A percentile compares a stretch with the other conserved stretches of the same genome.
Conservation (phyloP, 1,284 basidiomycete species). For the Sphagnurus paluster region DNA sequence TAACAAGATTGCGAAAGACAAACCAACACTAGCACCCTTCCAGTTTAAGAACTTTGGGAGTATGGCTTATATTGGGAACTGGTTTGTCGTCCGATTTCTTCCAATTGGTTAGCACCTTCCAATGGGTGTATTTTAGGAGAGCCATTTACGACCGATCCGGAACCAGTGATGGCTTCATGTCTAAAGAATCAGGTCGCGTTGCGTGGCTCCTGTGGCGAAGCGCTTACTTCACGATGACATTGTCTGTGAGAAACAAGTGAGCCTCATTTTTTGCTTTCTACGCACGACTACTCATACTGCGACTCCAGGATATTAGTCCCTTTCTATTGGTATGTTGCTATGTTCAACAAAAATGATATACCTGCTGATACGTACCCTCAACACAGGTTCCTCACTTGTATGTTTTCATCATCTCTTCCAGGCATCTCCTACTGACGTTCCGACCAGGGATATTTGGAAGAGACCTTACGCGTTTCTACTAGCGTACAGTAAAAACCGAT, state of each 20-base stretch:
- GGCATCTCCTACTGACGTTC: conserved; percentile 7
- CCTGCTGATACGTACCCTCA: not conserved
- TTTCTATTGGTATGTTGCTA: conserved; percentile 13
- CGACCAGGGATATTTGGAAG: conserved; percentile 73
- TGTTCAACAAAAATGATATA: not conserved
- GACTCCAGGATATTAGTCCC: conserved; percentile 12
- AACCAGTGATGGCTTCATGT: conserved; percentile 53
- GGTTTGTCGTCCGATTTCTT: conserved; percentile 37
- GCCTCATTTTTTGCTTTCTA: conserved; percentile 20
- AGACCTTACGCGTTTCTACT: conserved; percentile 74
- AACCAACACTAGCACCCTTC: conserved; percentile 49
- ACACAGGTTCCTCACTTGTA: conserved; percentile 15
- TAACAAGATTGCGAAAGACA: conserved; percentile 56
- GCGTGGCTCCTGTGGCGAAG: conserved; percentile 84
- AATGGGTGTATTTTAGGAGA: conserved; percentile 49
- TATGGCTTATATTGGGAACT: conserved; percentile 81
- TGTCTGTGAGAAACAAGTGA: conserved; percentile 77
- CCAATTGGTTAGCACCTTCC: not conserved
- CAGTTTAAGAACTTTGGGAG: conserved; percentile 72
- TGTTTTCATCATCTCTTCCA: not conserved
- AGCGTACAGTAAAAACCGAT: not conserved
- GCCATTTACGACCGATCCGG: conserved; percentile 71
- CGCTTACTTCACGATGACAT: conserved; percentile 78
- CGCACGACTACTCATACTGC: not conserved
- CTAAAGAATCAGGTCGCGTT: conserved; percentile 65